Conservation (phyloP, 2,329 filamentous ascomycete species). For the Microcera coccophila region DNA sequence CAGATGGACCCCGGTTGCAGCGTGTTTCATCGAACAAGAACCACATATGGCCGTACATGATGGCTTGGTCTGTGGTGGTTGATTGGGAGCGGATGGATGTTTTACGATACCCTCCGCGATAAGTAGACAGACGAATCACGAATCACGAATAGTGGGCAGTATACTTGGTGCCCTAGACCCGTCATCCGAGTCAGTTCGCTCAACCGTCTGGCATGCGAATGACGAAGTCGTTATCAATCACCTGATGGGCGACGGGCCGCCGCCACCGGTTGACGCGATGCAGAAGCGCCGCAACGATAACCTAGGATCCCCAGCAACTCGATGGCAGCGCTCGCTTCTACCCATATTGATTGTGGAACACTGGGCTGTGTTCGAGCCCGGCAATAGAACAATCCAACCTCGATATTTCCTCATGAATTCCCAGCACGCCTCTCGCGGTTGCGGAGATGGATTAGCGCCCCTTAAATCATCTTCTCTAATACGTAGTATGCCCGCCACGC, state of each 20-base stretch:
- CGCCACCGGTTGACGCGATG: neutral
- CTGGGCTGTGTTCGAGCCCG: too few species aligned
- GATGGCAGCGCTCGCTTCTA: neutral
- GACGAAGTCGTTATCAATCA: neutral
- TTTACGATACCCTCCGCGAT: neutral
- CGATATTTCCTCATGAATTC: neutral
- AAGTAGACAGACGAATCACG: neutral
- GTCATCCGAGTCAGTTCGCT: conserved; percentile 1
- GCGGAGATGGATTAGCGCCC: neutral
- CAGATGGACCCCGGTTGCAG: neutral
- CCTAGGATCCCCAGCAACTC: neutral
- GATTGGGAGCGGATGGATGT: neutral
- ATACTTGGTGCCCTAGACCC: neutral
- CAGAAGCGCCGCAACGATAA: neutral
- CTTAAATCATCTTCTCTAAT: neutral
- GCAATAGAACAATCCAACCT: neutral
- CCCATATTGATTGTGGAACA: too few species aligned
- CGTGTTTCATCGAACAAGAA: neutral
- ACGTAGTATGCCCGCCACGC: neutral
- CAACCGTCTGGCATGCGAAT: conserved; percentile 1
- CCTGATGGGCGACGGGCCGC: neutral
- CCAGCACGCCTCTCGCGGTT: neutral
- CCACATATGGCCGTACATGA: too few species aligned
- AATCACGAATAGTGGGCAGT: neutral
- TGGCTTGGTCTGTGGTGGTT: neutral